phyloP scores from a whole-genome alignment of 2,329 filamentous ascomycete species.

The Scorias spongiosa region DNA sequence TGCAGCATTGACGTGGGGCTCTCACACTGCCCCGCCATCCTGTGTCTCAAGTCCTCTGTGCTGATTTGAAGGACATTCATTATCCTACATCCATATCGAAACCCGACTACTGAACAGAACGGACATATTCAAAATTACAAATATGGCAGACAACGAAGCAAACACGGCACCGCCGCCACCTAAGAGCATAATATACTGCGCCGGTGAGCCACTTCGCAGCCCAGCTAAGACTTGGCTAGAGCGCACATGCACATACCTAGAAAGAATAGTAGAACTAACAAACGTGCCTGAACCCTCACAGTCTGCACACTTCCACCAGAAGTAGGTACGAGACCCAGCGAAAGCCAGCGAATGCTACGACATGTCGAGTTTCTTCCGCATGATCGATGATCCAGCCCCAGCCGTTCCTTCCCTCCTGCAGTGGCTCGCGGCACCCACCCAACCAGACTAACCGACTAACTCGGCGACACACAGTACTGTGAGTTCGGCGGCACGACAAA shows the following conservation, averaged over 20 bases:
- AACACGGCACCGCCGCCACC: slow-evolving; percentile 20
- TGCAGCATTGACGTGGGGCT: too few relatives aligned
- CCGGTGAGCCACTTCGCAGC: slow-evolving; percentile 29
- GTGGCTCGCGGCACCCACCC: not conserved
- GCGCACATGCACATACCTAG: slow-evolving; percentile 8
- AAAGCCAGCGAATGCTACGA: not conserved
- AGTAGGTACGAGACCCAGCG: slow-evolving; percentile 35
- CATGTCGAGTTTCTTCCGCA: slow-evolving; percentile 1
- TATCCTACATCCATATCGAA: too few relatives aligned
- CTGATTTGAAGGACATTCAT: too few relatives aligned
- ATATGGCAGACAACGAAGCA: slow-evolving; percentile 17
- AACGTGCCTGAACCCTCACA: slow-evolving; percentile 14
- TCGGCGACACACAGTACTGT: slow-evolving; percentile 55
- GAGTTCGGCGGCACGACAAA: slow-evolving; percentile 93
- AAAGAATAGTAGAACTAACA: too few relatives aligned
- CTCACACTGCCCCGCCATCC: too few relatives aligned
- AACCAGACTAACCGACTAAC: slow-evolving; percentile 1
- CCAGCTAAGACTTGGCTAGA: not conserved
- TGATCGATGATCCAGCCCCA: slow-evolving; percentile 2
- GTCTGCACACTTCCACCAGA: slow-evolving; percentile 53
- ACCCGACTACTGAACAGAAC: too few relatives aligned
- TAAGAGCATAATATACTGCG: slow-evolving; percentile 46
- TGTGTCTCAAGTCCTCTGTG: too few relatives aligned
- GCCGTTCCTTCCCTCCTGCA: not conserved
- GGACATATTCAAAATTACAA: slow-evolving; percentile 1